Base-by-base conservation (phyloP, 495 filamentous ascomycete genomes). In the Aspergillus ostianus region DNA sequence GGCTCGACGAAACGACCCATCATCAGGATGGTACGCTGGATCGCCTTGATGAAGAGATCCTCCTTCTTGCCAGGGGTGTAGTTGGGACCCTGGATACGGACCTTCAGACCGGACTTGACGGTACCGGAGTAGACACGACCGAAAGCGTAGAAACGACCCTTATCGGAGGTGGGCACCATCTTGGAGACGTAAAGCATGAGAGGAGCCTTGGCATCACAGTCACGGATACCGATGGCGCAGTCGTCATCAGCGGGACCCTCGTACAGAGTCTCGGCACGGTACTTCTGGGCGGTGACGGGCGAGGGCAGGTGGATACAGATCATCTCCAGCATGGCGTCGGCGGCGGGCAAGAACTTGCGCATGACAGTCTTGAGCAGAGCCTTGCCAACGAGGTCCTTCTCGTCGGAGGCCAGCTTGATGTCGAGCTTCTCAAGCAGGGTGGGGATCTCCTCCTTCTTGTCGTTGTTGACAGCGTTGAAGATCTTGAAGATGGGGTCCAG, bases 141-240 rank as follows among this genome's bases (percentile, higher is more conserved):
- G 83, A 99, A 99, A 77, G 94, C 94, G 83, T 96, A 99, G 91
- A 99, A 99, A 82, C 94, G 93, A 80, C 94, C 95, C 87, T 97
- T 98, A 75, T 99, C 94, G 72, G 92, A 93, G 63, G 94, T 98
- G 70, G 94, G 94, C 67, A 99, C 95, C 94, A 99, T 99, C 89
- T 99, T 99, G 73, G 94, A 99, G 79, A 99, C 93, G 87, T 99
- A 99, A 63, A 98, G 84, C 94, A 99, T 99, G 76, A 99, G 94
- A 69, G 93, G 91, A 71, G 85, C 94, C 84, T 94, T 96, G 79
- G 93, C 84, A 77, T 98, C 89, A 82, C 94, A 98, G 84, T 97
- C 93, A 53, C 93, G 91, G 84, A 99, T 97, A 83, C 86, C 91
- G 72, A 95, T 89, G 83, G 87, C 90, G 66, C 85, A 87, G 80